A percentile compares a stretch with the other conserved stretches of the same genome.
These are phyloP conservation scores for Aechmea fasciata DNA, from an alignment of 176 grass and related monocot genomes.

Conservation along the genomic window DNA sequence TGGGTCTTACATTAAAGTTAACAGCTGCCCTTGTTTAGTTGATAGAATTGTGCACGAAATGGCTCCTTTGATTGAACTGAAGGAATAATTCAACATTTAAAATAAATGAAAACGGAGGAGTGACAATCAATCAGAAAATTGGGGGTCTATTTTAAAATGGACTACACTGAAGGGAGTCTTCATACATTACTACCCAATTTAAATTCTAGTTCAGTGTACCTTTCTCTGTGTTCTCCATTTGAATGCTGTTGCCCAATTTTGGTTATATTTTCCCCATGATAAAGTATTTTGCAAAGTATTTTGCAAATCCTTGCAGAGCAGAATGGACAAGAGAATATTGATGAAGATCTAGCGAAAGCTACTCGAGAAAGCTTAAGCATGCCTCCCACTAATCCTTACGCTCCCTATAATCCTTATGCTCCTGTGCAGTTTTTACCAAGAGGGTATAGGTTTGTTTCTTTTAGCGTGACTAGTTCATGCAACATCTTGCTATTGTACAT, in stretches of 20 bases:
- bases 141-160: too few relatives aligned
- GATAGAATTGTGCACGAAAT: too few relatives aligned
- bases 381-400: constrained; percentile 50
- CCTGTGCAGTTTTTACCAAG: constrained; percentile 54
- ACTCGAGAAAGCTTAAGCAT: constrained; percentile 59
- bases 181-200: too few relatives aligned
- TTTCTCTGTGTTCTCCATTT: too few relatives aligned
- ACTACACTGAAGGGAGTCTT: too few relatives aligned
- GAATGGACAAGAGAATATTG: constrained; percentile 46
- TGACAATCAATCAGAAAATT: too few relatives aligned
- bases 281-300: not conserved
- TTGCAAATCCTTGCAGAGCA: constrained; percentile 29
- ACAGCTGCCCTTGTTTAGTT: too few relatives aligned
- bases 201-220: too few relatives aligned
- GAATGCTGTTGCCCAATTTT: too few relatives aligned
- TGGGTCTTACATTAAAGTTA: not conserved
- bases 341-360: constrained; percentile 58
- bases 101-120: too few relatives aligned
- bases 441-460: constrained; percentile 50
- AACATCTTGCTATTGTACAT: not conserved
- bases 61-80: too few relatives aligned
- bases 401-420: constrained; percentile 46
- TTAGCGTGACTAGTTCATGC: constrained; percentile 2
- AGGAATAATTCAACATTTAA: too few relatives aligned
- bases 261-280: not conserved